phyloP scores from a whole-genome alignment of 2,329 filamentous ascomycete species.

The Bipolaris gigantea region DNA sequence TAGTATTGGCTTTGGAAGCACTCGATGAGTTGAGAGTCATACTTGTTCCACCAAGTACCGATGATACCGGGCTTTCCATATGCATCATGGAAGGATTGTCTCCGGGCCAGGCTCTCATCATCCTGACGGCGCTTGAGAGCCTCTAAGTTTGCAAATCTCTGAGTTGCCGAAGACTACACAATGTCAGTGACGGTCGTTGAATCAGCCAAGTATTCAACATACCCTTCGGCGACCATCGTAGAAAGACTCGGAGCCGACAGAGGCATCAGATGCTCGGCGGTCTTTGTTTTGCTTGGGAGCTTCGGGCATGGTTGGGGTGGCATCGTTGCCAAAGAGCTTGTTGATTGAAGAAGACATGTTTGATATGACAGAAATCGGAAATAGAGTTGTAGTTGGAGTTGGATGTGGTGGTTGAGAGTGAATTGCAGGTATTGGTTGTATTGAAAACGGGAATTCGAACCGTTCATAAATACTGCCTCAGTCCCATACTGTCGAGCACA shows the following conservation, averaged over 20 bases:
- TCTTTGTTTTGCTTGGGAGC: slow-evolving; percentile 36
- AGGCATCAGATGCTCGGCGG: slow-evolving; percentile 38
- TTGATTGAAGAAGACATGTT: slow-evolving; percentile 44
- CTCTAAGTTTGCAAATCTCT: slow-evolving; percentile 37
- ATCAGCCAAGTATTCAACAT: slow-evolving; percentile 1
- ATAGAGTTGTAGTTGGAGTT: too few relatives aligned
- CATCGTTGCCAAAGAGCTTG: slow-evolving; percentile 35
- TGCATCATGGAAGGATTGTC: slow-evolving; percentile 38
- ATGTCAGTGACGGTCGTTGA: slow-evolving; percentile 6
- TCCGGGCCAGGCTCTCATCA: slow-evolving; percentile 28
- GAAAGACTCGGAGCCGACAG: slow-evolving; percentile 27
- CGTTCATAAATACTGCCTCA: slow-evolving; percentile 23
- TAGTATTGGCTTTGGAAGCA: neutral
- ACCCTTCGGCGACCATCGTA: slow-evolving; percentile 37
- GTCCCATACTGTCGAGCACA: slow-evolving; percentile 17
- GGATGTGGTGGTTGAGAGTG: neutral
- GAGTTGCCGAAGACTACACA: slow-evolving; percentile 33
- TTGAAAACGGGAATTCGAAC: neutral
- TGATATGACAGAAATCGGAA: neutral
- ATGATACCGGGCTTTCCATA: slow-evolving; percentile 40
- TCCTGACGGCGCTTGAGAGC: slow-evolving; percentile 41
- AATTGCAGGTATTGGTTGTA: neutral
- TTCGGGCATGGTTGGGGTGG: slow-evolving; percentile 37
- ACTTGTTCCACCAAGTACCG: slow-evolving; percentile 43
- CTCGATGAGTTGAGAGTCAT: neutral